phyloP scores from a whole-genome alignment of 2,329 filamentous ascomycete genomes.

The Penicillium rolfsii region DNA sequence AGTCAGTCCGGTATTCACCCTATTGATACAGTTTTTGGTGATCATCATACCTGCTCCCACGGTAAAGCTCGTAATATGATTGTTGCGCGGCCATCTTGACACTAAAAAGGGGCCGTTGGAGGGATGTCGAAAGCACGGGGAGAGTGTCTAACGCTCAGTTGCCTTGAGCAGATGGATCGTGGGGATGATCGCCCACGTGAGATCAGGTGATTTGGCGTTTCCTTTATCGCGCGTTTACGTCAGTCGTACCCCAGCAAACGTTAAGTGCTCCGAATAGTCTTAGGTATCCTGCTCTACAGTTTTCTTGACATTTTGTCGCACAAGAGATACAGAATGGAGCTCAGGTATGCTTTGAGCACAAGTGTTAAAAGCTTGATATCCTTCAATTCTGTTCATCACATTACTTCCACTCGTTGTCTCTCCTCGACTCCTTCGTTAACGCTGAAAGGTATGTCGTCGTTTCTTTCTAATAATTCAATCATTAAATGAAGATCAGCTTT shows the following conservation, averaged over 20 bases:
- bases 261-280: background rate
- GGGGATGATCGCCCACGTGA: slow-evolving; percentile 21
- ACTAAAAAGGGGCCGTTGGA: slow-evolving; percentile 13
- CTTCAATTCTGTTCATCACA: background rate
- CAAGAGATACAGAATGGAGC: background rate
- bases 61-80: slow-evolving; percentile 91
- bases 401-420: slow-evolving; percentile 4
- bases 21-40: slow-evolving; percentile 4
- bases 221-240: slow-evolving; percentile 21
- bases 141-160: slow-evolving; percentile 24
- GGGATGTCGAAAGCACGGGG: slow-evolving; percentile 9
- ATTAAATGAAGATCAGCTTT: background rate
- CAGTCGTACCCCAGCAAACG: slow-evolving; percentile 1
- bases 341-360: background rate
- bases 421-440: slow-evolving; percentile 3
- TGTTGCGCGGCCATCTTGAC: slow-evolving; percentile 53
- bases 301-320: background rate
- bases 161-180: slow-evolving; percentile 13
- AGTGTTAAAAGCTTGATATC: background rate
- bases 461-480: background rate
- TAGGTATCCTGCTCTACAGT: background rate
- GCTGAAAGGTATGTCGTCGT: slow-evolving; percentile 9
- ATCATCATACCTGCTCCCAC: slow-evolving; percentile 82
- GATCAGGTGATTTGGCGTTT: slow-evolving; percentile 13
- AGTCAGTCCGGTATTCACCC: slow-evolving; percentile 18